These are phyloP conservation scores for Carex myosuroides DNA, from an alignment of 176 grass and related monocot genomes.

Conservation along the genomic window DNA sequence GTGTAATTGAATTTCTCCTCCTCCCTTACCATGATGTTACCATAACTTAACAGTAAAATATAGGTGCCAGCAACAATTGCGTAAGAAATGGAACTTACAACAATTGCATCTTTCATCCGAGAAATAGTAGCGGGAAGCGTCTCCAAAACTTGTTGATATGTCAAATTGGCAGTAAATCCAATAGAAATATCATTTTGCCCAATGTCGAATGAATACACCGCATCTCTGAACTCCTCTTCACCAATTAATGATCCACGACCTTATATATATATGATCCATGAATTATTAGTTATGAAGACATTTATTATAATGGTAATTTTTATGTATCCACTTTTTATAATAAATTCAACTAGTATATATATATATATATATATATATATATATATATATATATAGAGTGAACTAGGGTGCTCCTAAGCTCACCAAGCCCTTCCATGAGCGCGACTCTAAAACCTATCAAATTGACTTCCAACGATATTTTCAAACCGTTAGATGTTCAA, in stretches of 20 bases:
- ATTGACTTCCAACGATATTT: no score
- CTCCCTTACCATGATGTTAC: no score
- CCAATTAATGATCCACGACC: conserved; percentile 27
- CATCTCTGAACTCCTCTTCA: conserved; percentile 22
- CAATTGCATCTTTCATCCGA: conserved; percentile 29
- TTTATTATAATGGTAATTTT: not conserved
- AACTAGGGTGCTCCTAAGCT: no score
- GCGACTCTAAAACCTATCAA: no score
- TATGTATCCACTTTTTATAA: no score
- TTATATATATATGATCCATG: not conserved
- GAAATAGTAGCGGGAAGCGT: conserved; percentile 22
- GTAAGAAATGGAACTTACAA: conserved; percentile 16
- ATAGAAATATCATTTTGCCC: conserved; percentile 39
- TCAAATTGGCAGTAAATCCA: conserved; percentile 18
- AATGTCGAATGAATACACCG: conserved; percentile 39
- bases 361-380: no score
- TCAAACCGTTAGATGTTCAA: no score
- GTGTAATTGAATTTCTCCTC: no score
- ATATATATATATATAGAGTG: no score
- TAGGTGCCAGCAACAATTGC: not conserved
- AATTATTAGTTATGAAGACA: not conserved
- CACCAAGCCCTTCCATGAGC: no score
- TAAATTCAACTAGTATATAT: no score
- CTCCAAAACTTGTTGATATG: conserved; percentile 1
- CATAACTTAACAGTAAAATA: no score